These are phyloP conservation scores for Taxillus chinensis DNA, from an alignment of 164 flowering plant species.

Conservation along the genomic window DNA sequence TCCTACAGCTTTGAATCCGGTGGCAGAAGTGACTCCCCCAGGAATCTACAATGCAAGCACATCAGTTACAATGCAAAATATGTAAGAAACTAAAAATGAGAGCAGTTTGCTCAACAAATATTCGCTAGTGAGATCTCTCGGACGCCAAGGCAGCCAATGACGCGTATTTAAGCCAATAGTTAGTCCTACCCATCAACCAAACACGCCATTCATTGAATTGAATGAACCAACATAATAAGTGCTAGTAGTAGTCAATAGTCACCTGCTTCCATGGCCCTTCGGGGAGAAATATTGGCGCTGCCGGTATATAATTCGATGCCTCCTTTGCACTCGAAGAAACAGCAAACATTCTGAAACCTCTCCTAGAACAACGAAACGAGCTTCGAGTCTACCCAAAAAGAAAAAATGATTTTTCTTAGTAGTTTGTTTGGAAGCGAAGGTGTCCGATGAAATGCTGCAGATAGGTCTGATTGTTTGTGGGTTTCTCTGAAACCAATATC, in stretches of 20 bases:
- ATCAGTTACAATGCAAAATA: background rate
- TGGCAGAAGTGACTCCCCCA: constrained; percentile 93
- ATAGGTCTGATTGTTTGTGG: too few relatives aligned
- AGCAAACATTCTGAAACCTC: constrained; percentile 20
- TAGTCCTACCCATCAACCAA: too few relatives aligned
- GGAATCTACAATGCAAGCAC: constrained; percentile 36
- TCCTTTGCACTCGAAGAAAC: constrained; percentile 23
- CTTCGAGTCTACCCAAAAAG: constrained; percentile 17
- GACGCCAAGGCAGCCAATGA: too few relatives aligned
- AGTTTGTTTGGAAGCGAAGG: background rate
- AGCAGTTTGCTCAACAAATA: too few relatives aligned
- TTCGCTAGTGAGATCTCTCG: too few relatives aligned
- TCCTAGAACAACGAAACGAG: constrained; percentile 13
- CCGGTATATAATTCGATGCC: constrained; percentile 44
- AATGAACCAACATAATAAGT: too few relatives aligned
- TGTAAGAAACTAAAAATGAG: too few relatives aligned
- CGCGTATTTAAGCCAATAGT: too few relatives aligned
- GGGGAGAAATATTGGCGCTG: constrained; percentile 80
- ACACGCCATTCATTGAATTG: too few relatives aligned
- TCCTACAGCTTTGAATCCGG: constrained; percentile 93
- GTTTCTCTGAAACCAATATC: too few relatives aligned
- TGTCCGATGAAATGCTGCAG: too few relatives aligned
- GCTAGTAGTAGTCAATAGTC: background rate
- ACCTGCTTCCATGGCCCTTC: constrained; percentile 93
- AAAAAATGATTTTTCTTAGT: background rate